phyloP scores from a whole-genome alignment of 768 basidiomycete species.

The Plicaturopsis crispa region DNA sequence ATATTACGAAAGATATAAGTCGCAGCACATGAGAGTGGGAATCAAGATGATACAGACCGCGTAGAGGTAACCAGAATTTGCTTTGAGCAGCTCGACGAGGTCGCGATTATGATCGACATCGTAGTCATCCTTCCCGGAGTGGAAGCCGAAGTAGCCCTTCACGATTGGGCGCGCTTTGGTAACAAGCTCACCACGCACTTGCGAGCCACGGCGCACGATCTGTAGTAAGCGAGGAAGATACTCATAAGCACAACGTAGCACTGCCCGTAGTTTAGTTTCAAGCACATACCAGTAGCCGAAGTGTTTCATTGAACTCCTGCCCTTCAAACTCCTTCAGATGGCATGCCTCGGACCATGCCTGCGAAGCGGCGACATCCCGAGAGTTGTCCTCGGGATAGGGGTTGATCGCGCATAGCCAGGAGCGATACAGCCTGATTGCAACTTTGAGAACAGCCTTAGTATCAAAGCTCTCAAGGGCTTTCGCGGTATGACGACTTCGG shows the following conservation, averaged over 20 bases:
- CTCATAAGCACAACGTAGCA: conserved; percentile 12
- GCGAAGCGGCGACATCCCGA: too few relatives aligned
- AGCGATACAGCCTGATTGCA: conserved; percentile 11
- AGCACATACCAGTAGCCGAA: conserved; percentile 6
- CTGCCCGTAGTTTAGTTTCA: conserved; percentile 2
- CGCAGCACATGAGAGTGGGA: not conserved
- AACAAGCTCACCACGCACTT: conserved; percentile 4
- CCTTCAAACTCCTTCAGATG: conserved; percentile 7
- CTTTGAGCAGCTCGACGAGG: conserved; percentile 14
- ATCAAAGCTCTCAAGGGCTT: too few relatives aligned
- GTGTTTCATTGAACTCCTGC: conserved; percentile 11
- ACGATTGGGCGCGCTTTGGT: conserved; percentile 1
- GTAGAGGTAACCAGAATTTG: conserved; percentile 11
- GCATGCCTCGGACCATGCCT: too few relatives aligned
- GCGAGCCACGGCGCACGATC: conserved; percentile 5
- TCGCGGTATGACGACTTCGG: too few relatives aligned
- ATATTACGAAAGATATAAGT: not conserved
- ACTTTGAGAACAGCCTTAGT: conserved; percentile 14
- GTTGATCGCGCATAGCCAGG: conserved; percentile 11
- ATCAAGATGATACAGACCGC: conserved; percentile 9
- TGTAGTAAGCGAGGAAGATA: conserved; percentile 9
- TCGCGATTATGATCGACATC: conserved; percentile 7
- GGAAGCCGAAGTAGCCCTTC: conserved; percentile 1
- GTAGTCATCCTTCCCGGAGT: not conserved
- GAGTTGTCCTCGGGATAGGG: conserved; percentile 20